Base-by-base conservation (phyloP, 2,329 filamentous ascomycete species). In the Aspergillus costaricaensis region DNA sequence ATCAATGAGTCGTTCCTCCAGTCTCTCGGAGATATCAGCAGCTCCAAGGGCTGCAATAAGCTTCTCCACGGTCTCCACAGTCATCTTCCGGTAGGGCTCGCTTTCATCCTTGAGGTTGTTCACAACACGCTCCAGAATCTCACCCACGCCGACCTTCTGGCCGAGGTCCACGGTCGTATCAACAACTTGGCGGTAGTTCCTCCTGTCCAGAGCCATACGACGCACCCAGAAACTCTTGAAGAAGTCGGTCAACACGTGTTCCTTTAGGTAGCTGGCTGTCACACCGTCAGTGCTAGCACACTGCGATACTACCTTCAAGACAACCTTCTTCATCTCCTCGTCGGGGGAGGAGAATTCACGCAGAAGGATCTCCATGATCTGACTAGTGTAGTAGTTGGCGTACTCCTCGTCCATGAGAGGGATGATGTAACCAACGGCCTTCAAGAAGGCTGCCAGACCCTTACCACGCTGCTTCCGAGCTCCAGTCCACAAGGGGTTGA, bases 261-360 rank as follows among this genome's bases (percentile, higher is more conserved):
- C 93, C 77, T 97, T 98, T 43, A 99, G 84, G 72, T 98, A 99
- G 41, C 88, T 90, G 38, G 93, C 91, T 36, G 95, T 98, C 27
- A 99, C 95, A 79, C 95, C 95, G 72, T 96, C 91, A 2, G 94
- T 98, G 68, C 90, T 90, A 7, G 95, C 91, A 73, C 95, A 98
- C 73, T 99, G 95, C 17, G 93, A 97, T 15, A 99, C 88, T 27
- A 99, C 95, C 79, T 98, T 98, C 60, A 99, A 81, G 7, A 99
- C 95, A 1, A 99, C 95, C 81, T 99, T 99, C 81, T 98, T 99
- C 95, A 99, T 99, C 78, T 99, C 95, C 77, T 99, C 95, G 67
- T 99, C 95, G 0, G 95, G 95, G 0, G 94, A 97, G 6, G 92
- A 91, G 72, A 99, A 99, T 74, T 99, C 95, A 70, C 95, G 88